phyloP scores from a whole-genome alignment of 768 basidiomycete genomes.

The Saitozyma podzolica region DNA sequence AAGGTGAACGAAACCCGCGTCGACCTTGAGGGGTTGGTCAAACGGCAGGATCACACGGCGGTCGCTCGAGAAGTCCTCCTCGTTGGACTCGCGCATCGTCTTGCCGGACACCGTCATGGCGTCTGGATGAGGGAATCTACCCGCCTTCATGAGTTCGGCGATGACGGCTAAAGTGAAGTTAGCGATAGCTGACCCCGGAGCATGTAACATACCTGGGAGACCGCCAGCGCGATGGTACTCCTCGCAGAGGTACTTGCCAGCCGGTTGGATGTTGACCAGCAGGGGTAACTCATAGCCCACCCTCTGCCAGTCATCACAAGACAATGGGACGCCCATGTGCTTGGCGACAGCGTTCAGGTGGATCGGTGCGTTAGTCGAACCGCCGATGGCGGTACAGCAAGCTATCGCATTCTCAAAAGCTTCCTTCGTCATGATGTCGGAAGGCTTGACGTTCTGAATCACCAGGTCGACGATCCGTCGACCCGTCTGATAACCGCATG shows the following conservation, averaged over 20 bases:
- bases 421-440: conserved; percentile 41
- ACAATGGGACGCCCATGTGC: conserved; percentile 40
- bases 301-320: conserved; percentile 42
- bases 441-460: conserved; percentile 48
- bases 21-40: conserved; percentile 37
- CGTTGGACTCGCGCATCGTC: conserved; percentile 43
- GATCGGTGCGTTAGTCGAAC: conserved; percentile 47
- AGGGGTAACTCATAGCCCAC: conserved; percentile 43
- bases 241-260: conserved; percentile 46
- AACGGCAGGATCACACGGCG: conserved; percentile 45
- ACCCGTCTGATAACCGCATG: conserved; percentile 49
- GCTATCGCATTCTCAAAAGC: conserved; percentile 50
- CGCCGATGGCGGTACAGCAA: conserved; percentile 40
- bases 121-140: conserved; percentile 35
- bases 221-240: conserved; percentile 49
- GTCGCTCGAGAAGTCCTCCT: conserved; percentile 40
- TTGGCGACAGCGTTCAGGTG: conserved; percentile 48
- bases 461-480: conserved; percentile 49
- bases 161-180: conserved; percentile 28
- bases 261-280: conserved; percentile 42
- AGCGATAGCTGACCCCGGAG: conserved; percentile 1
- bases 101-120: conserved; percentile 45
- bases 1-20: conserved; percentile 50
- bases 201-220: conserved; percentile 31
- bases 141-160: conserved; percentile 38